A percentile compares a stretch with the other conserved stretches of the same genome.
These are phyloP conservation scores for Fusarium brevicatenulatum DNA, from an alignment of 2,329 filamentous ascomycete species.

Conservation along the genomic window DNA sequence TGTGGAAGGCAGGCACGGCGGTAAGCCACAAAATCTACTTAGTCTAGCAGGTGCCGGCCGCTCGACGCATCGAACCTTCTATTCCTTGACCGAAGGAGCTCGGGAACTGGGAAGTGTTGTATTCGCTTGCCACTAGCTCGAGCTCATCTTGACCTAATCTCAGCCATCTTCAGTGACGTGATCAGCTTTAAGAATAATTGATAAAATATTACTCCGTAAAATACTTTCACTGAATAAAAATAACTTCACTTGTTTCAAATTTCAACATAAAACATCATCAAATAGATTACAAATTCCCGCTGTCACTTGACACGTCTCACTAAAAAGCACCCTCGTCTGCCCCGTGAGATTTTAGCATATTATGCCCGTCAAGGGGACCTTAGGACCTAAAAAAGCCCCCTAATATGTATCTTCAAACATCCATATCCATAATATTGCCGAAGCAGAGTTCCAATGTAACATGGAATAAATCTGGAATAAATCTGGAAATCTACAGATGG, in stretches of 20 bases:
- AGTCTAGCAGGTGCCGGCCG: neutral
- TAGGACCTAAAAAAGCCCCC: neutral
- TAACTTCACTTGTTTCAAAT: neutral
- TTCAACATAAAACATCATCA: neutral
- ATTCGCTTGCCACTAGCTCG: constrained; percentile 27
- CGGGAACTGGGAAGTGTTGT: constrained; percentile 3
- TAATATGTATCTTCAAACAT: neutral
- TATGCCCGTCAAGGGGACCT: neutral
- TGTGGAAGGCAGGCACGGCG: neutral
- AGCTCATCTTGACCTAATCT: neutral
- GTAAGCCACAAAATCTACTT: constrained; percentile 24
- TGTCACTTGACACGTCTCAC: constrained; percentile 12
- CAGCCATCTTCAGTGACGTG: neutral
- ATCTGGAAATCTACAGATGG: neutral
- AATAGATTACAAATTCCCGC: neutral
- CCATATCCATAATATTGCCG: constrained; percentile 12
- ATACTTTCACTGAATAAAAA: neutral
- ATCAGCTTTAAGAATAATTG: neutral
- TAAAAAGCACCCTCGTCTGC: constrained; percentile 1
- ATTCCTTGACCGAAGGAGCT: constrained; percentile 23
- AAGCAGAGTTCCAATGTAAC: neutral
- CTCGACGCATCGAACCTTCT: constrained; percentile 16
- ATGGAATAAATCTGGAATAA: neutral
- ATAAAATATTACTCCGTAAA: neutral
- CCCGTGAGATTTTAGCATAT: constrained; percentile 27